Evolutionary conservation across 2,329 filamentous ascomycete species (phyloP), one percentile per base, ranked within the genome.

Genomic region (Aspergillus aculeatinus): DNA sequence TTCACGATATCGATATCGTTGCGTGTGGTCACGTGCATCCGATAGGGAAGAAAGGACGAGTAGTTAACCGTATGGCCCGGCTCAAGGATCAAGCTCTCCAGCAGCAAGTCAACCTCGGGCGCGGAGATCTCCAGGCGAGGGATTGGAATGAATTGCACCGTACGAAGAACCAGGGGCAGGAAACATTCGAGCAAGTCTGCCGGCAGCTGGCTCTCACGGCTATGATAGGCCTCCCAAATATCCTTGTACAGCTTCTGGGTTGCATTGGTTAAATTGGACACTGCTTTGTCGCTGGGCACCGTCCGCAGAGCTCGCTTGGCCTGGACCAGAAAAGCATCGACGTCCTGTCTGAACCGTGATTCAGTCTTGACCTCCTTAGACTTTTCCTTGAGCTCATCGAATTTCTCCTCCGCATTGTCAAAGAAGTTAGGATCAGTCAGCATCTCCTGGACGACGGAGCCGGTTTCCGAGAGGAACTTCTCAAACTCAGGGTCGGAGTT

Each of bases 41-140:
- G 87, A 77, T 92, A 94, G 0, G 94, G 94, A 1, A 98, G 82
- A 80, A 98, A 98, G 0, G 93, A 96, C 3, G 89, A 91, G 63
- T 89, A 81, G 73, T 96, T 94, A 68, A 96, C 83, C 0, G 92
- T 96, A 59, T 83, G 83, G 6, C 94, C 94, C 0, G 94, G 94
- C 71, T 97, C 91, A 33, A 98, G 82, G 61, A 98, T 89, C 33
- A 98, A 81, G 65, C 96, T 97, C 72, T 98, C 94, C 2, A 98
- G 79, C 1, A 98, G 80, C 5, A 98, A 83, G 68, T 97, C 93
- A 57, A 96, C 82, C 35, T 90, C 87, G 0, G 92, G 93, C 3
- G 89, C 89, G 0, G 91, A 89, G 5, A 97, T 81, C 74, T 97
- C 94, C n/a, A 97, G 77, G 4, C 94, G 88, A 0, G 93, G 93